Evolutionary conservation across 768 basidiomycete genomes (phyloP).

Genomic region (Roridomyces roridus): DNA sequence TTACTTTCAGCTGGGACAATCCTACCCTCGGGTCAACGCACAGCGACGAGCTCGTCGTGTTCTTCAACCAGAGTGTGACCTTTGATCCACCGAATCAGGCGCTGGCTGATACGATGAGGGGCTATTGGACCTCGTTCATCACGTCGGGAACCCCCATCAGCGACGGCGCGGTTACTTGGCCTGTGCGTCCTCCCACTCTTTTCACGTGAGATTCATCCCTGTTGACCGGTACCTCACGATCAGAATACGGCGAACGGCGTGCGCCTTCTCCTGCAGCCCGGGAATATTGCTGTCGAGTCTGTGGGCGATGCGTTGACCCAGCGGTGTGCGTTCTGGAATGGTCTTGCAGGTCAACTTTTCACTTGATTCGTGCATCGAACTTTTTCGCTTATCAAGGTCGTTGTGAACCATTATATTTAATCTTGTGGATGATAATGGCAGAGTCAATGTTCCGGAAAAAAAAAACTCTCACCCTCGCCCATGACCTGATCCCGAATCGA

Average conservation of each 20-base stretch:
- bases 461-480: no score
- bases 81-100: constrained; percentile 33
- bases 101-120: constrained; percentile 43
- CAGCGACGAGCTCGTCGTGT: constrained; percentile 40
- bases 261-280: constrained; percentile 37
- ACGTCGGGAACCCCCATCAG: constrained; percentile 39
- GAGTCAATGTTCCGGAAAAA: no score
- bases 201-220: no score
- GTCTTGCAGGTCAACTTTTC: constrained; percentile 13
- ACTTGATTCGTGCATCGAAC: not conserved
- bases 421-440: no score
- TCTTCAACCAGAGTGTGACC: constrained; percentile 35
- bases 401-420: no score
- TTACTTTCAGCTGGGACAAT: no score
- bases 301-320: constrained; percentile 25
- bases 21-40: constrained; percentile 44
- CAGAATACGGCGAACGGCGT: no score
- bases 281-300: constrained; percentile 28
- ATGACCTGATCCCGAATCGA: no score
- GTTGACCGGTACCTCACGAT: no score
- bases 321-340: constrained; percentile 39
- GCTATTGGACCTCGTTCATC: constrained; percentile 47
- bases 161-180: no score
- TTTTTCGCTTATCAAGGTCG: no score
- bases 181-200: no score